Percentiles rank a stretch among this genome's conserved stretches.
These are phyloP conservation scores for Nitzschia sp. DNA, from an alignment of 108 stramenopile genomes.

Conservation along the genomic window DNA sequence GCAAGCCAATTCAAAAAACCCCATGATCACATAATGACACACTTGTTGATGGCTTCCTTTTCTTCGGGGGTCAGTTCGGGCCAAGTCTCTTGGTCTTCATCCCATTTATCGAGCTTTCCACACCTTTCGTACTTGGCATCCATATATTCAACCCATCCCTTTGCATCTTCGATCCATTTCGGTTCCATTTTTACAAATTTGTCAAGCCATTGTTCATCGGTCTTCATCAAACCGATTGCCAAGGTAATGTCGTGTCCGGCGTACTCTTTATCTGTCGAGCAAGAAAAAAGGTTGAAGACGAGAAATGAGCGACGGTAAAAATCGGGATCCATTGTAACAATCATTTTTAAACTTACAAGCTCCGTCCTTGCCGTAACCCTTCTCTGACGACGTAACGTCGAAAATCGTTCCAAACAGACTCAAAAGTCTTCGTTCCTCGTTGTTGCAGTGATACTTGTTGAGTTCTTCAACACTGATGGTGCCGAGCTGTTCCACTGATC, in stretches of 20 bases:
- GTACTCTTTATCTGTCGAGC: slow-evolving; percentile 34
- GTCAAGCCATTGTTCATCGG: slow-evolving; percentile 42
- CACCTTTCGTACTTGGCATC: slow-evolving; percentile 37
- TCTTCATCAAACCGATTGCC: slow-evolving; percentile 35
- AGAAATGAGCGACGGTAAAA: neutral
- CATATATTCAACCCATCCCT: slow-evolving; percentile 44
- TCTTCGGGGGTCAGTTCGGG: slow-evolving; percentile 41
- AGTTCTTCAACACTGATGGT: slow-evolving; percentile 38
- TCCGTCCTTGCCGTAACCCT: slow-evolving; percentile 41
- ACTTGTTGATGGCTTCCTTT: slow-evolving; percentile 40
- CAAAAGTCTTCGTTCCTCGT: slow-evolving; percentile 32
- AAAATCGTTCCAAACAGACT: slow-evolving; percentile 39
- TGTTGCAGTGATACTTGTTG: slow-evolving; percentile 44
- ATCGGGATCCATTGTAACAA: too few relatives aligned
- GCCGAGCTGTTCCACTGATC: slow-evolving; percentile 36
- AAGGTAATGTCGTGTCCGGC: slow-evolving; percentile 51
- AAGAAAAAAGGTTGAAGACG: neutral
- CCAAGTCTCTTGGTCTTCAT: slow-evolving; percentile 43
- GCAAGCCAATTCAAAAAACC: too few relatives aligned
- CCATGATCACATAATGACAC: slow-evolving; percentile 34
- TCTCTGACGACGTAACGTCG: slow-evolving; percentile 43
- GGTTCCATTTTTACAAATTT: slow-evolving; percentile 42
- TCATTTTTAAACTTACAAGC: slow-evolving; percentile 27
- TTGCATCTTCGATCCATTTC: slow-evolving; percentile 34
- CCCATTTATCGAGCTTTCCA: slow-evolving; percentile 42